Percentiles rank a stretch among this genome's conserved stretches.
phyloP scores from a whole-genome alignment of 139 green algal genomes.

The Protoeuglena noctilucae region DNA sequence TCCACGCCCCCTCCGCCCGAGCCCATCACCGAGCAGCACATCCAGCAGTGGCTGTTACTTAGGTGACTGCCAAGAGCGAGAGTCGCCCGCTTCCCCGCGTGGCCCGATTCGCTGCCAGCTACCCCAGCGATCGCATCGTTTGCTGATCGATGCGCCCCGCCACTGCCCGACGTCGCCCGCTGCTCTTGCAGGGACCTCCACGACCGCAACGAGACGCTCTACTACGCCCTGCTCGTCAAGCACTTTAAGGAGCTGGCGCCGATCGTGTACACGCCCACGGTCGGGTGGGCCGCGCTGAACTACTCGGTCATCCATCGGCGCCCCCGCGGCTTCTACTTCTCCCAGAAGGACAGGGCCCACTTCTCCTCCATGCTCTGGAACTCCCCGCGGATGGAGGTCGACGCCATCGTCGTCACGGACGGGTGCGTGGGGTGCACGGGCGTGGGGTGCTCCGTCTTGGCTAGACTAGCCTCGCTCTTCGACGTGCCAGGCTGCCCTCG shows the following conservation, averaged over 20 bases:
- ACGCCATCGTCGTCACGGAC: constrained; percentile 61
- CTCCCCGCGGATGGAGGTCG: constrained; percentile 34
- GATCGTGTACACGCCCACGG: constrained; percentile 66
- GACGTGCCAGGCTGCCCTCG: too few species aligned
- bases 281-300: constrained; percentile 52
- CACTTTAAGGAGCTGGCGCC: constrained; percentile 57
- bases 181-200: constrained; percentile 21
- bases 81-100: too few species aligned
- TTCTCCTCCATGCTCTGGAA: constrained; percentile 39
- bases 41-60: too few species aligned
- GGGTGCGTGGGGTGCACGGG: too few species aligned
- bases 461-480: too few species aligned
- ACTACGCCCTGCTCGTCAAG: constrained; percentile 46
- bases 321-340: constrained; percentile 86
- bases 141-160: too few species aligned
- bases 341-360: constrained; percentile 45
- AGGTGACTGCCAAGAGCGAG: too few species aligned
- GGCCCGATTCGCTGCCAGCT: too few species aligned
- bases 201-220: constrained; percentile 90
- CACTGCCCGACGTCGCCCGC: not conserved
- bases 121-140: too few species aligned
- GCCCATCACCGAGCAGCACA: too few species aligned
- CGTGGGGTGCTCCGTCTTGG: too few species aligned
- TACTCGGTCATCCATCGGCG: constrained; percentile 46
- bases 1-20: too few species aligned